These are phyloP conservation scores for Helenozyma baotianmanensis DNA, from an alignment of 805 yeast species.

Conservation along the genomic window DNA sequence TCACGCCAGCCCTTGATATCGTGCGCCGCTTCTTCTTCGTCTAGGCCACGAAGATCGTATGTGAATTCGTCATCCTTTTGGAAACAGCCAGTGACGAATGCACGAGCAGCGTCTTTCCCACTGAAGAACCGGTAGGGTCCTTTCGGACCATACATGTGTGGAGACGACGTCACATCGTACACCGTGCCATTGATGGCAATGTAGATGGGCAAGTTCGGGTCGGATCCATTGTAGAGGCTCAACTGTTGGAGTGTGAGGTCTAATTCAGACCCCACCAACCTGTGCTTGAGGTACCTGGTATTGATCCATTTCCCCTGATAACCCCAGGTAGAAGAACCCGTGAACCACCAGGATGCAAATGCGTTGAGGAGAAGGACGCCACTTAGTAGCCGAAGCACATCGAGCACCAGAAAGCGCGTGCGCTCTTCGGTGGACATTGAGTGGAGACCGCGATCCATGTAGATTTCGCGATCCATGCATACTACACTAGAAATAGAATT, in stretches of 20 bases:
- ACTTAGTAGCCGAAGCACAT: slow-evolving; percentile 38
- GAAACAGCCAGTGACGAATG: slow-evolving; percentile 69
- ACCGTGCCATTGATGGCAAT: slow-evolving; percentile 58
- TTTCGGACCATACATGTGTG: slow-evolving; percentile 52
- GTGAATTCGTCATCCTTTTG: slow-evolving; percentile 51
- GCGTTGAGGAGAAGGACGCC: slow-evolving; percentile 47
- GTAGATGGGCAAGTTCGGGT: slow-evolving; percentile 47
- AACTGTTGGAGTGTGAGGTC: slow-evolving; percentile 44
- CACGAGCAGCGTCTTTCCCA: slow-evolving; percentile 67
- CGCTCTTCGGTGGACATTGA: background rate
- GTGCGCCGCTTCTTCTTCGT: slow-evolving; percentile 30
- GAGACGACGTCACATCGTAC: slow-evolving; percentile 55
- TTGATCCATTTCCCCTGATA: slow-evolving; percentile 48
- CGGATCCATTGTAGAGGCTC: slow-evolving; percentile 47
- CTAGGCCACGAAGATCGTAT: slow-evolving; percentile 61
- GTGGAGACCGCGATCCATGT: background rate
- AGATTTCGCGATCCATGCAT: no score
- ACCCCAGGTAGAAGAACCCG: slow-evolving; percentile 60
- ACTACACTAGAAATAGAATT: no score
- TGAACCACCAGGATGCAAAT: slow-evolving; percentile 52
- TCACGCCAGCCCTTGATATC: slow-evolving; percentile 50
- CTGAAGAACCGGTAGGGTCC: slow-evolving; percentile 55
- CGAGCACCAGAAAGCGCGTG: slow-evolving; percentile 21
- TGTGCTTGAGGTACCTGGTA: slow-evolving; percentile 34
- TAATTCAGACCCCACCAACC: slow-evolving; percentile 13